Percentiles rank a stretch among this genome's conserved stretches.
Evolutionary conservation across 169 alveolate species (phyloP).

Genomic region (Plasmodium blacklocki): DNA sequence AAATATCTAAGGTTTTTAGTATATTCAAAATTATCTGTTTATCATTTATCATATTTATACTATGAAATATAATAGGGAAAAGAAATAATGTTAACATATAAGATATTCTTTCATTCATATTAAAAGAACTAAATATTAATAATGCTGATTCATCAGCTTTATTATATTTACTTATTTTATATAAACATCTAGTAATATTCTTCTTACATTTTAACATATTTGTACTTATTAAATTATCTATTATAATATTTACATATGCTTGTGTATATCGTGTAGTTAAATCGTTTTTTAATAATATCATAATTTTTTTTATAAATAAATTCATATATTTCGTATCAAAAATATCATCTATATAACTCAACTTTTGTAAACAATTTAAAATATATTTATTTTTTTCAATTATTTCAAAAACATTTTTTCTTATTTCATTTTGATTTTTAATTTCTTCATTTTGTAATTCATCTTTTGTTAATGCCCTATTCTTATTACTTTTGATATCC

Average conservation of each 20-base stretch:
- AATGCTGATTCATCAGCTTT: slow-evolving; percentile 71
- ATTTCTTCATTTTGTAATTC: slow-evolving; percentile 73
- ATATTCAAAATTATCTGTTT: slow-evolving; percentile 48
- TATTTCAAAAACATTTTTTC: slow-evolving; percentile 34
- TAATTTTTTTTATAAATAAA: slow-evolving; percentile 62
- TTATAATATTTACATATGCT: slow-evolving; percentile 40
- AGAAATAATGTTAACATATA: slow-evolving; percentile 58
- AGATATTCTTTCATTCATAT: slow-evolving; percentile 56
- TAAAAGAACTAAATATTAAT: slow-evolving; percentile 64
- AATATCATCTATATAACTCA: slow-evolving; percentile 56
- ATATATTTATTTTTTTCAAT: slow-evolving; percentile 58
- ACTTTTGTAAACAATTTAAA: slow-evolving; percentile 46
- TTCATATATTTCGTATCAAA: slow-evolving; percentile 53
- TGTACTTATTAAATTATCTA: slow-evolving; percentile 50
- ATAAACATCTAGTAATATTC: slow-evolving; percentile 65
- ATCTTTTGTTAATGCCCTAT: slow-evolving; percentile 57
- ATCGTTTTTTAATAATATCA: slow-evolving; percentile 70
- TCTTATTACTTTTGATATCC: slow-evolving; percentile 43
- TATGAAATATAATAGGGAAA: slow-evolving; percentile 63
- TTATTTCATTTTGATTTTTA: slow-evolving; percentile 54
- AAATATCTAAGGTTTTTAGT: slow-evolving; percentile 64
- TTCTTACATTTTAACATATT: slow-evolving; percentile 37
- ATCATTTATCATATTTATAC: slow-evolving; percentile 71
- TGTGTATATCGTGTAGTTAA: slow-evolving; percentile 64
- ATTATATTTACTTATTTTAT: slow-evolving; percentile 70